A percentile compares a stretch with the other conserved stretches of the same genome.
Conservation (phyloP, 1,139 yeast species). For the Hyphopichia wangnamkhiaoensis region DNA sequence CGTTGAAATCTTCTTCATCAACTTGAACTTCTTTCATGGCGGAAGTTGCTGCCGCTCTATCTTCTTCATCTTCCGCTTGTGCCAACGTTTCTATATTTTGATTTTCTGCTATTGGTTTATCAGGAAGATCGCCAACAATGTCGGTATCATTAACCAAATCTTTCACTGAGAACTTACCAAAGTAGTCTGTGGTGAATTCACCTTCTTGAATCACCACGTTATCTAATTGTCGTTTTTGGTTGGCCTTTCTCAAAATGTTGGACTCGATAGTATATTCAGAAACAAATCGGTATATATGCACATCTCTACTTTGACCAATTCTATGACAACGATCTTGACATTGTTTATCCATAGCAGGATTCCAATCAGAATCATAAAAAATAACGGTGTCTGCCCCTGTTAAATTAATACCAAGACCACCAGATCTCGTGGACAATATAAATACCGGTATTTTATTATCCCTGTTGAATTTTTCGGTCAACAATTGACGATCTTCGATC, state of each 20-base stretch:
- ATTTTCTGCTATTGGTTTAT: slow-evolving; percentile 38
- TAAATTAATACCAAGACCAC: slow-evolving; percentile 95
- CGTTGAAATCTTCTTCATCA: slow-evolving; percentile 81
- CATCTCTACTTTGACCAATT: slow-evolving; percentile 97
- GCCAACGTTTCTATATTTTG: slow-evolving; percentile 70
- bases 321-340: slow-evolving; percentile 99
- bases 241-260: slow-evolving; percentile 89
- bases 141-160: slow-evolving; percentile 77
- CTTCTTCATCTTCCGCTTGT: slow-evolving; percentile 96
- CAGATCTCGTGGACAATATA: slow-evolving; percentile 91
- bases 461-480: slow-evolving; percentile 89
- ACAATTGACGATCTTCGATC: slow-evolving; percentile 91
- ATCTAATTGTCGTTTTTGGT: slow-evolving; percentile 92
- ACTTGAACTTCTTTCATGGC: slow-evolving; percentile 86
- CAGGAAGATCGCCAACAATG: slow-evolving; percentile 34
- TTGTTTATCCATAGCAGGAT: slow-evolving; percentile 99
- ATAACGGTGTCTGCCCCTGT: slow-evolving; percentile 99
- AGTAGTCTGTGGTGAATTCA: slow-evolving; percentile 95
- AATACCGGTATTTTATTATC: slow-evolving; percentile 88
- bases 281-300: slow-evolving; percentile 93
- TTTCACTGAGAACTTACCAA: slow-evolving; percentile 84
- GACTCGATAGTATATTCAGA: slow-evolving; percentile 96
- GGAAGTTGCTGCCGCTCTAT: slow-evolving; percentile 84
- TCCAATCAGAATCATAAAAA: slow-evolving; percentile 99
- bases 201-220: slow-evolving; percentile 98